A percentile compares a stretch with the other conserved stretches of the same genome.
Evolutionary conservation across 306 rosid species (phyloP).

Genomic region (Cucumis melo): DNA sequence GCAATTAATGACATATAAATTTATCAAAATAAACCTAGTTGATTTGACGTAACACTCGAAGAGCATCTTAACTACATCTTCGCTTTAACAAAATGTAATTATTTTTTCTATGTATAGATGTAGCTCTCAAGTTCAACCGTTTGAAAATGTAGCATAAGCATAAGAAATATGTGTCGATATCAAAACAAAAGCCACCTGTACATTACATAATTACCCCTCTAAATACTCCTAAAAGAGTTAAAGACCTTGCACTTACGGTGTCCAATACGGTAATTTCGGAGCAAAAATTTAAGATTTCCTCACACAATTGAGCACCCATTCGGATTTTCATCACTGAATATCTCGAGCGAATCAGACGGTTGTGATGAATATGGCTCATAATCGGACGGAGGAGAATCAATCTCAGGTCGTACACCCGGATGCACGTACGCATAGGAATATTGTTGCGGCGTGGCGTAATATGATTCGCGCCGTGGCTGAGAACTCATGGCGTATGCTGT

Average conservation of each 20-base stretch:
- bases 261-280: background rate
- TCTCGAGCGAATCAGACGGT: conserved; percentile 23
- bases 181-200: background rate
- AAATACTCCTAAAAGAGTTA: background rate
- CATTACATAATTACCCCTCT: background rate
- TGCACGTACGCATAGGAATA: conserved; percentile 35
- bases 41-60: too few species aligned
- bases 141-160: background rate
- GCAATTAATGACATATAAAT: too few species aligned
- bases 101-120: too few species aligned
- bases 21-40: too few species aligned
- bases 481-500: conserved; percentile 30
- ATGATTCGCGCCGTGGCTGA: background rate
- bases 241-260: background rate
- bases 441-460: conserved; percentile 31
- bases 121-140: too few species aligned
- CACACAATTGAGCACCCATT: conserved; percentile 59
- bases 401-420: conserved; percentile 2
- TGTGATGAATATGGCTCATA: conserved; percentile 8
- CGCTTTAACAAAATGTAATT: too few species aligned
- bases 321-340: conserved; percentile 23
- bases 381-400: conserved; percentile 12
- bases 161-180: background rate
- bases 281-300: background rate
- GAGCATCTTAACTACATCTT: too few species aligned